These are phyloP conservation scores for Lanmaoa rubissima DNA, from an alignment of 768 basidiomycete genomes.

Conservation along the genomic window DNA sequence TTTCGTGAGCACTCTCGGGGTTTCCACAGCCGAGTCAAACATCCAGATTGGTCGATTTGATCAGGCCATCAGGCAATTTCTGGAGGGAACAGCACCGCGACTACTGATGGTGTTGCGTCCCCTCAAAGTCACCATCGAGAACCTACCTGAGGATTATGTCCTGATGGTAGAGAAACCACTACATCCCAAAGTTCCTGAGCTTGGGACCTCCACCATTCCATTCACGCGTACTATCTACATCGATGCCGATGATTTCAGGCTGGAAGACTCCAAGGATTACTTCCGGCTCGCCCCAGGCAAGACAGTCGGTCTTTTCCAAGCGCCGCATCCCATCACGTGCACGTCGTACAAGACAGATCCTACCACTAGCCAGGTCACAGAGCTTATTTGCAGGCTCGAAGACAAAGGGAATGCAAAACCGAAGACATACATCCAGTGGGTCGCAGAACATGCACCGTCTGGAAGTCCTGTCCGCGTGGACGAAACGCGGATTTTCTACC, in stretches of 20 bases:
- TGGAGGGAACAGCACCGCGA: slow-evolving; percentile 85
- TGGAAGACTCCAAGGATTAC: slow-evolving; percentile 90
- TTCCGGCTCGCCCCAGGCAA: slow-evolving; percentile 98
- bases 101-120: slow-evolving; percentile 90
- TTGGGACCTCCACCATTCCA: slow-evolving; percentile 78
- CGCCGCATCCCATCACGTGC: slow-evolving; percentile 88
- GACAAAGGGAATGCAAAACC: slow-evolving; percentile 73
- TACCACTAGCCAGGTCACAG: slow-evolving; percentile 66
- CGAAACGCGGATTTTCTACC: slow-evolving; percentile 91
- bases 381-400: slow-evolving; percentile 79
- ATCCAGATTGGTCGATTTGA: slow-evolving; percentile 91
- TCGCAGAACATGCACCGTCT: slow-evolving; percentile 76
- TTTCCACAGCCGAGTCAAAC: slow-evolving; percentile 79
- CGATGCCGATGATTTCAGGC: slow-evolving; percentile 89
- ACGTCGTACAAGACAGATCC: slow-evolving; percentile 83
- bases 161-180: slow-evolving; percentile 85
- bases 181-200: slow-evolving; percentile 89
- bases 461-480: slow-evolving; percentile 82
- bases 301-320: slow-evolving; percentile 94
- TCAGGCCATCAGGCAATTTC: slow-evolving; percentile 80
- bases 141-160: slow-evolving; percentile 82
- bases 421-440: slow-evolving; percentile 97
- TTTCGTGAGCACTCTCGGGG: slow-evolving; percentile 93
- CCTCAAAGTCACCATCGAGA: slow-evolving; percentile 88
- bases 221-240: slow-evolving; percentile 91